These are phyloP conservation scores for Irpex sp. DNA, from an alignment of 1,284 basidiomycete genomes.

Conservation along the genomic window DNA sequence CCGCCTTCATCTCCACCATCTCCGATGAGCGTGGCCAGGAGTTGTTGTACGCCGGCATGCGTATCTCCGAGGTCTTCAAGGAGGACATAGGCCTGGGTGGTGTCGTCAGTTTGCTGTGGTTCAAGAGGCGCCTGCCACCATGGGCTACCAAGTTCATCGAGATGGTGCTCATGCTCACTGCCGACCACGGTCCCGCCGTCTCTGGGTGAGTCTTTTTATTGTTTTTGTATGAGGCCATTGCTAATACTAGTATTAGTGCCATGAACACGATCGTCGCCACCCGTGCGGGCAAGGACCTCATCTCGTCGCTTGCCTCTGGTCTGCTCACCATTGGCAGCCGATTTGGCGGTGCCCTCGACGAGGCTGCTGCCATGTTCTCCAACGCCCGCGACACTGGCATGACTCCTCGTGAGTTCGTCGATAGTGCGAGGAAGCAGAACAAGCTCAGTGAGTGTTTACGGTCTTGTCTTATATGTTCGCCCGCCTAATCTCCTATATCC, in stretches of 20 bases:
- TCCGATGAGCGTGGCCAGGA: slow-evolving; percentile 99
- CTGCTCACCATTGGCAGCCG: slow-evolving; percentile 97
- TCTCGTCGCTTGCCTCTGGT: slow-evolving; percentile 95
- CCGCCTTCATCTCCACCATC: slow-evolving; percentile 99
- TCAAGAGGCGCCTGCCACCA: slow-evolving; percentile 87
- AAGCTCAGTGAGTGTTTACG: slow-evolving; percentile 73
- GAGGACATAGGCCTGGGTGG: slow-evolving; percentile 97
- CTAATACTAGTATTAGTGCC: slow-evolving; percentile 53
- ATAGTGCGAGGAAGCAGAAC: slow-evolving; percentile 93
- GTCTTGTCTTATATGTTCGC: background rate
- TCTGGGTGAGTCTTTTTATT: slow-evolving; percentile 46
- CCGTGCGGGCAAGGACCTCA: slow-evolving; percentile 97
- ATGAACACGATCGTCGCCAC: slow-evolving; percentile 99
- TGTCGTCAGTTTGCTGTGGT: slow-evolving; percentile 96
- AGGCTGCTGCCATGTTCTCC: slow-evolving; percentile 96
- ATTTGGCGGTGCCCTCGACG: slow-evolving; percentile 99
- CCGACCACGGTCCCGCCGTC: slow-evolving; percentile 98
- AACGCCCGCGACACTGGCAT: slow-evolving; percentile 87
- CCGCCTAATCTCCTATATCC: slow-evolving; percentile 2
- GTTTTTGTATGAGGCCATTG: background rate
- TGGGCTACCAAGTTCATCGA: slow-evolving; percentile 97
- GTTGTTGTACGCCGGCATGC: slow-evolving; percentile 98
- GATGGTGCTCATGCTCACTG: slow-evolving; percentile 99
- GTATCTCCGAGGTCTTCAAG: slow-evolving; percentile 98
- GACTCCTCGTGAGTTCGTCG: slow-evolving; percentile 97